A percentile compares a stretch with the other conserved stretches of the same genome.
Conservation (phyloP, 257 asterid genomes). For the Salvia hispanica region DNA sequence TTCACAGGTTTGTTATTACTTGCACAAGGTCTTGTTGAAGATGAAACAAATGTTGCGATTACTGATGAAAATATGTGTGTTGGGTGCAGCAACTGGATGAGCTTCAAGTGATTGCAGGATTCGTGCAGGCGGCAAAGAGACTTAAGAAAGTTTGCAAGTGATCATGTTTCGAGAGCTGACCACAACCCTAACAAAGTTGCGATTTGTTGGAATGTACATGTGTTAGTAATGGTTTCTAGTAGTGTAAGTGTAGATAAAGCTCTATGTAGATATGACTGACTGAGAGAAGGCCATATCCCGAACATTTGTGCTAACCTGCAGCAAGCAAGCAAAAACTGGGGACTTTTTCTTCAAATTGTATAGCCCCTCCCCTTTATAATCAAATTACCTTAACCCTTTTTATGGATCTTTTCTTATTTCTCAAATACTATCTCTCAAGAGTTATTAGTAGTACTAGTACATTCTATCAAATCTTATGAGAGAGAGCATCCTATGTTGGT, state of each 20-base stretch:
- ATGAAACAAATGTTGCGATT: too few relatives aligned
- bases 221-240: background rate
- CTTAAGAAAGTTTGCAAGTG: slow-evolving; percentile 72
- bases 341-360: slow-evolving; percentile 11
- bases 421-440: too few relatives aligned
- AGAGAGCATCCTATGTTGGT: too few relatives aligned
- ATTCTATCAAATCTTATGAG: too few relatives aligned
- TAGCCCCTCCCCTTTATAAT: slow-evolving; percentile 5
- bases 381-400: background rate
- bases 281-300: background rate
- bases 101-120: slow-evolving; percentile 77
- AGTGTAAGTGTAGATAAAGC: slow-evolving; percentile 7
- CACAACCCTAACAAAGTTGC: slow-evolving; percentile 13
- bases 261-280: slow-evolving; percentile 5
- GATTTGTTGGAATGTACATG: slow-evolving; percentile 1
- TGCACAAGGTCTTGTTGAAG: too few relatives aligned
- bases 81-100: slow-evolving; percentile 79
- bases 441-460: too few relatives aligned
- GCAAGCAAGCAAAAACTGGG: background rate
- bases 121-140: slow-evolving; percentile 86
- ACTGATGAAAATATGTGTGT: background rate
- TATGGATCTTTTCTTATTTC: background rate
- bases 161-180: background rate
- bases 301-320: background rate
- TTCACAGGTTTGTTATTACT: slow-evolving; percentile 59